Base-by-base conservation (phyloP, 1,284 basidiomycete genomes). In the Microbotryum violaceum region DNA sequence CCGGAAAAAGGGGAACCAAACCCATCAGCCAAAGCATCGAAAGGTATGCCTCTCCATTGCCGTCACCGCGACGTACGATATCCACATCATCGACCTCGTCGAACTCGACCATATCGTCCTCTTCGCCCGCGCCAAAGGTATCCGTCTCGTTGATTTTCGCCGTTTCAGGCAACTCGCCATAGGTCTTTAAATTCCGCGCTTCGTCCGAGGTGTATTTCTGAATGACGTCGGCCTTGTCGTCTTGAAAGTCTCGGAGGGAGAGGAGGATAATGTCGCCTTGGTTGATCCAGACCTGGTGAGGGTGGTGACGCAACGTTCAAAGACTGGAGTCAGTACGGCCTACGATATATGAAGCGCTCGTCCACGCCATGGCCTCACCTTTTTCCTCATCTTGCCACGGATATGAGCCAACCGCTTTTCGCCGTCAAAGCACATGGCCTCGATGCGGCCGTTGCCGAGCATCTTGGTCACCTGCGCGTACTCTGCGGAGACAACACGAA, bases 261-360 rank as follows among this genome's bases (percentile, higher is more conserved):
- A 99, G 81, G 50, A 99, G 82, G 66, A 98, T 87, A 75, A 98
- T 97, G 75, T 98, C 96, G 71, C 96, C 96, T 73, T 93, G 90
- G 75, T 96, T 96, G 77, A 99, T 98, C 96, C 96, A 98, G 72
- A 98, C 93, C 92, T 96, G 71, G n/a, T n/a, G n/a, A n/a, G n/a
- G n/a, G n/a, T n/a, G n/a, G n/a, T n/a, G n/a, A n/a, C n/a, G n/a
- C n/a, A n/a, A n/a, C n/a, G n/a, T n/a, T n/a, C n/a, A n/a, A n/a
- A n/a, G n/a, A n/a, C n/a, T n/a, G n/a, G n/a, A n/a, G 33, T 37
- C 33, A 14, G 27, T 27, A 27, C 27, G 3, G 27, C 27, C 27
- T 27, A n/a, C n/a, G n/a, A n/a, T n/a, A n/a, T n/a, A n/a, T n/a
- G n/a, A n/a, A n/a, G n/a, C n/a, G n/a, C n/a, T n/a, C n/a, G n/a